A percentile compares a stretch with the other conserved stretches of the same genome.
Evolutionary conservation across 2,329 filamentous ascomycete species (phyloP).

Genomic region (Alternaria incomplexa): DNA sequence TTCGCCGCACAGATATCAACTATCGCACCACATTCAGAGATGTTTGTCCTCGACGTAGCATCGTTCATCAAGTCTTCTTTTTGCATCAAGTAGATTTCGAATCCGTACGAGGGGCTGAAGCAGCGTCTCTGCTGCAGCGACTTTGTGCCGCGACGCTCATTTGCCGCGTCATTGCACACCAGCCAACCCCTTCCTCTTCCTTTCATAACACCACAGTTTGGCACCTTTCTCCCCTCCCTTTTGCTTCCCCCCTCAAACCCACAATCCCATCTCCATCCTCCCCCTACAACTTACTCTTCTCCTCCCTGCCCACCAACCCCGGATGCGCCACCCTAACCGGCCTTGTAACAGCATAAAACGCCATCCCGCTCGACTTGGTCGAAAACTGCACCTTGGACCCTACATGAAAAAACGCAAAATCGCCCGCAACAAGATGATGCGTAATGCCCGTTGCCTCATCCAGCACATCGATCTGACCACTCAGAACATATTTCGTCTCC

Average conservation of each 20-base stretch:
- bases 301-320: constrained; percentile 18
- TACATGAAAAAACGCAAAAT: constrained; percentile 31
- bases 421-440: constrained; percentile 25
- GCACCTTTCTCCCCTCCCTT: background rate
- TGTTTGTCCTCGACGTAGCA: background rate
- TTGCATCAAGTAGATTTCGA: background rate
- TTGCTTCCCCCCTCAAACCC: background rate
- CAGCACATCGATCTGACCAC: constrained; percentile 25
- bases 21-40: background rate
- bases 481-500: constrained; percentile 26
- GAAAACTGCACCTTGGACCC: constrained; percentile 28
- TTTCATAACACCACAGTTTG: background rate
- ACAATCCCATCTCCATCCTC: no score
- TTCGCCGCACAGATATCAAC: background rate
- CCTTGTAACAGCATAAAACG: constrained; percentile 30
- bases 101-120: background rate
- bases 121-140: background rate
- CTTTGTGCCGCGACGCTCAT: background rate
- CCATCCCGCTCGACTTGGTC: constrained; percentile 18
- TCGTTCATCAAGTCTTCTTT: background rate
- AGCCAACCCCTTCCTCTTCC: background rate
- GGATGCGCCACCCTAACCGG: constrained; percentile 15
- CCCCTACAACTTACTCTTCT: constrained; percentile 13
- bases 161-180: background rate
- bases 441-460: constrained; percentile 25